Evolutionary conservation across 2,329 filamentous ascomycete genomes (phyloP).

Genomic region (Cercospora berteroae): DNA sequence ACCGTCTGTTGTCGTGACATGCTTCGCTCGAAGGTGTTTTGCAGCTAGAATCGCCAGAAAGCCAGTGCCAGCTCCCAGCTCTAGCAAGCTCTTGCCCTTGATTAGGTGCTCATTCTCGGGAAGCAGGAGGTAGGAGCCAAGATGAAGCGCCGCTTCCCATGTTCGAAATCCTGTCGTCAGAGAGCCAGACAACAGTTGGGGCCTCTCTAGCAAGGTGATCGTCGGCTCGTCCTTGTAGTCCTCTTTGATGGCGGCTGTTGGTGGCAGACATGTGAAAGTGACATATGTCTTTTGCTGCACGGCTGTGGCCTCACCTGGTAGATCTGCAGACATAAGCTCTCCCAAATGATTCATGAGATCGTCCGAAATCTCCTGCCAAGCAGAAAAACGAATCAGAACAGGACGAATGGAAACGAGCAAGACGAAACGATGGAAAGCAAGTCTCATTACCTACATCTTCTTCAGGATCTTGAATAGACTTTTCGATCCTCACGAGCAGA

Average conservation of each 20-base stretch:
- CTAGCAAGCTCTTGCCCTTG: conserved; percentile 59
- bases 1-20: conserved; percentile 70
- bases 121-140: conserved; percentile 65
- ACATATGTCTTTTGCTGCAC: conserved; percentile 74
- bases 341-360: conserved; percentile 70
- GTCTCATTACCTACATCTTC: conserved; percentile 68
- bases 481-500: conserved; percentile 68
- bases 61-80: conserved; percentile 74
- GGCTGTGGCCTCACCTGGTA: conserved; percentile 63
- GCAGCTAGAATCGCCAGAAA: conserved; percentile 72
- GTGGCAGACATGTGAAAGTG: conserved; percentile 58
- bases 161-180: conserved; percentile 76
- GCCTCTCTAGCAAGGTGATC: conserved; percentile 67
- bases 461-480: conserved; percentile 75
- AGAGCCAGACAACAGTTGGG: conserved; percentile 64
- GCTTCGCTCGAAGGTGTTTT: conserved; percentile 60
- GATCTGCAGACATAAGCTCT: conserved; percentile 60
- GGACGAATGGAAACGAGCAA: conserved; percentile 14
- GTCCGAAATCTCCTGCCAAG: conserved; percentile 73
- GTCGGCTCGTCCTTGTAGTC: conserved; percentile 30
- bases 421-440: conserved; percentile 2
- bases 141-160: conserved; percentile 76
- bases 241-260: conserved; percentile 12
- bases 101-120: conserved; percentile 49
- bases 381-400: conserved; percentile 28